Base-by-base conservation (phyloP, 2,329 filamentous ascomycete species). In the Xylariales sp. region DNA sequence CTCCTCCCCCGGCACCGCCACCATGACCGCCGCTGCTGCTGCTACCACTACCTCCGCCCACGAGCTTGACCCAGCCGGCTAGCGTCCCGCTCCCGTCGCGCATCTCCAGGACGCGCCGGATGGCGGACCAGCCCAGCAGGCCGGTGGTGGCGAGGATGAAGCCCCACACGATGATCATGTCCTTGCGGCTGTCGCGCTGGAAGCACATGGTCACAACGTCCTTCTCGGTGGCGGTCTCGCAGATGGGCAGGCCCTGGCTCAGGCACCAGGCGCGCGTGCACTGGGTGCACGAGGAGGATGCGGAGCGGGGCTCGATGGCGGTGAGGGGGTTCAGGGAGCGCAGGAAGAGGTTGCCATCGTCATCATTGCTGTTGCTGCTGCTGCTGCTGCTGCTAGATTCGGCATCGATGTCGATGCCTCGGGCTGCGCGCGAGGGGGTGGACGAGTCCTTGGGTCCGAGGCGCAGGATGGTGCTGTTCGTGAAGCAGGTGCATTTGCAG, bases 401-500 rank as follows among this genome's bases (percentile, higher is more conserved):
- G 29, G 13, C 42, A 33, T 23, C 40, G 41, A 50, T 45, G 47
- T 55, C 41, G n/a, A n/a, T n/a, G n/a, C n/a, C n/a, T n/a, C n/a
- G n/a, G n/a, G n/a, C n/a, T n/a, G n/a, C n/a, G n/a, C n/a, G n/a
- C n/a, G n/a, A n/a, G n/a, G n/a, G n/a, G 44, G 56, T 44, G 51
- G 38, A 49, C 38, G 43, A 56, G 37, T 60, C 51, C 41, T 67
- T 60, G 4, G 72, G 69, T n/a, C 69, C 74, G 8, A 82, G 69
- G 12, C 74, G 69, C 53, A 83, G 80, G 52, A 83, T 80, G 47
- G 78, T 83, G 67, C 75, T 80, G 65, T 83, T 83, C 50, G 76
- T 77, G 65, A 81, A 81, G 64, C 79, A 83, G 49, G 77, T 83
- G 63, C 79, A 83, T 69, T 83, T 83, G 69, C 79, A 83, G 57